A percentile compares a stretch with the other conserved stretches of the same genome.
Conservation (phyloP, 331 rosid species). For the Cydonia oblonga region DNA sequence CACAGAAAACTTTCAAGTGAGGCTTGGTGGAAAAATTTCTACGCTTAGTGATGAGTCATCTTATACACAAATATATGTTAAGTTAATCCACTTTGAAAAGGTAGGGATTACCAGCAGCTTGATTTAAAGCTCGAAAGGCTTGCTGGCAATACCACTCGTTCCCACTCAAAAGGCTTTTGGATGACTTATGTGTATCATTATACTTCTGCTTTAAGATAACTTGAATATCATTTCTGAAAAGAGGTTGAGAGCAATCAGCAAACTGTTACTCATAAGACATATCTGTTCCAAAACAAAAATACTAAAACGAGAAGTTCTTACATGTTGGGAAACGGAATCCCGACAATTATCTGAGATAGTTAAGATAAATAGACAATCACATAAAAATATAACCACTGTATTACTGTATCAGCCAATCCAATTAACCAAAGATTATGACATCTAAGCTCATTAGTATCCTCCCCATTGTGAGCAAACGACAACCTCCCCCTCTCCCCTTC, state of each 20-base stretch:
- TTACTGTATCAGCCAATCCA: conserved; percentile 1
- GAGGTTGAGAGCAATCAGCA: conserved; percentile 27
- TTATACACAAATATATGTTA: not conserved
- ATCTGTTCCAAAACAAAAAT: not conserved
- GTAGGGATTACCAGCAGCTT: conserved; percentile 73
- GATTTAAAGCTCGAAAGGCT: conserved; percentile 93
- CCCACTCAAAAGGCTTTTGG: conserved; percentile 67
- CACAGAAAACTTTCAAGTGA: not conserved
- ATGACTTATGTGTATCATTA: conserved; percentile 66
- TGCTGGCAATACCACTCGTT: conserved; percentile 94
- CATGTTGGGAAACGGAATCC: conserved; percentile 95
- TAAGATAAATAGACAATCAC: conserved; percentile 29
- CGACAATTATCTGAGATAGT: conserved; percentile 84
- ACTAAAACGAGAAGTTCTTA: conserved; percentile 36
- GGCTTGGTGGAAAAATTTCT: not conserved
- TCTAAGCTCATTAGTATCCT: not conserved
- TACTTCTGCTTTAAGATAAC: conserved; percentile 68
- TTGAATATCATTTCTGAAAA: conserved; percentile 69
- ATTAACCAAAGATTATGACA: not conserved
- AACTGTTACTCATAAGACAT: not conserved
- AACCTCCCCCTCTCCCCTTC: too few species aligned
- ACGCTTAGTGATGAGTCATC: not conserved
- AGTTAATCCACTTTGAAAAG: not conserved
- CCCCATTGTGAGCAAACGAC: too few species aligned
- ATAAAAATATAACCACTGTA: not conserved